Evolutionary conservation across 2,329 filamentous ascomycete species (phyloP).

Genomic region (Colletotrichum zoysiae): DNA sequence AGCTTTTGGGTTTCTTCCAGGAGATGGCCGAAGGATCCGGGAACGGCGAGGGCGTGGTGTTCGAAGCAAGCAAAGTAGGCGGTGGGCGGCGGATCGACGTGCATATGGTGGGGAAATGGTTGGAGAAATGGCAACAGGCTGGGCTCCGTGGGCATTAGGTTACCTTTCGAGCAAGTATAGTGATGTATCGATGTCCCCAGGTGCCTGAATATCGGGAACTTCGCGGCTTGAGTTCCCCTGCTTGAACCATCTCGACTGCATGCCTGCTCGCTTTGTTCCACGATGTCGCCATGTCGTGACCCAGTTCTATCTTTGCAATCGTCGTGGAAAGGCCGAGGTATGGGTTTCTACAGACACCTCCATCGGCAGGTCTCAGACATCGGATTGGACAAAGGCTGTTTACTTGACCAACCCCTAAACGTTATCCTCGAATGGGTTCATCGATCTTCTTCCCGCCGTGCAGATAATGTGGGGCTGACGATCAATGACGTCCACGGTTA

Average conservation of each 20-base stretch:
- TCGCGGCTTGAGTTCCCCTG: neutral
- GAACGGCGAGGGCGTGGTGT: conserved; percentile 15
- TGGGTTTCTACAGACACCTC: neutral
- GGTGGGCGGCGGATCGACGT: neutral
- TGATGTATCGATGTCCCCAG: neutral
- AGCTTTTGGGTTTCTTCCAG: conserved; percentile 29
- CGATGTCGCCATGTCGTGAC: neutral
- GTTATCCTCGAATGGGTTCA: conserved; percentile 14
- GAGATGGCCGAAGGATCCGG: conserved; percentile 2
- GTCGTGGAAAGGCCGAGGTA: neutral
- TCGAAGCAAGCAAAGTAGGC: neutral
- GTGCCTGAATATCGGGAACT: neutral
- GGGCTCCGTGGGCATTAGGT: neutral
- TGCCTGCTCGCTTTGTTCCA: neutral
- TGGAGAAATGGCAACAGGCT: conserved; percentile 9
- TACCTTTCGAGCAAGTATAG: neutral
- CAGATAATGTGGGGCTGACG: conserved; percentile 11
- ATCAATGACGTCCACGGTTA: conserved; percentile 31
- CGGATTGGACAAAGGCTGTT: neutral
- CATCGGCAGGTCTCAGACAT: neutral
- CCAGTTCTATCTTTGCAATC: neutral
- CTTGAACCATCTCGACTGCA: neutral
- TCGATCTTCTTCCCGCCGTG: neutral
- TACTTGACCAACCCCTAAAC: neutral
- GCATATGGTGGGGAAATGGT: neutral